Evolutionary conservation across 495 filamentous ascomycete species (phyloP), one percentile per base, ranked within the genome.

Genomic region (Xylaria sp.): DNA sequence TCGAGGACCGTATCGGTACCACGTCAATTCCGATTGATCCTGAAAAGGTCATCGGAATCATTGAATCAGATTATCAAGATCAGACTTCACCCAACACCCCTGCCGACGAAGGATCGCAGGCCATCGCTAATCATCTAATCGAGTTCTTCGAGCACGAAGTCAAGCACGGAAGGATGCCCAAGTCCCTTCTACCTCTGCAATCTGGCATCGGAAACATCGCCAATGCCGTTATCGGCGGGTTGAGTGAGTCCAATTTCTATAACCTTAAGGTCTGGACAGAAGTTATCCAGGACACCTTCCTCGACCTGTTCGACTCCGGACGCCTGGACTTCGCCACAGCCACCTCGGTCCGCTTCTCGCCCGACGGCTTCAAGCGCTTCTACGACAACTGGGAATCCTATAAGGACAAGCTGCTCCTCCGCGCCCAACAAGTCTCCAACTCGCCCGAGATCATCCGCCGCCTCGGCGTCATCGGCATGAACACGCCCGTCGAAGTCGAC

Each of bases 191-290:
- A 12, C 94, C 94, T 6, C 87, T 97, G 68, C 94, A 97, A 76
- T 93, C 91, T 24, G 94, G 94, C 43, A 97, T 97, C 70, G 94
- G 94, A 63, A 97, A 97, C 84, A 97, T 97, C 75, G 94, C 94
- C 82, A 97, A 97, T 77, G 94, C 94, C 33, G 94, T 97, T 67
- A 88, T 97, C 71, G 93, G 94, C 64, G 94, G 94, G 6, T 89
- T 97, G 46, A 88, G 90, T 75, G 88, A 92, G 72, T 93, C 92
- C 65, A 92, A 95, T 78, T 97, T 97, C 88, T 87, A 87, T 61
- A 91, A 97, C 83, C 88, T 97, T 53, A 93, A 90, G 75, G 94
- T 97, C 19, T 97, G 94, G 94, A 97, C 94, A 62, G 94, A 97
- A 79, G 94, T 97, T 44, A 89, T 97, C 71, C 94, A 97, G 81